phyloP scores from a whole-genome alignment of 768 basidiomycete species.

The Hydnomerulius pinastri region DNA sequence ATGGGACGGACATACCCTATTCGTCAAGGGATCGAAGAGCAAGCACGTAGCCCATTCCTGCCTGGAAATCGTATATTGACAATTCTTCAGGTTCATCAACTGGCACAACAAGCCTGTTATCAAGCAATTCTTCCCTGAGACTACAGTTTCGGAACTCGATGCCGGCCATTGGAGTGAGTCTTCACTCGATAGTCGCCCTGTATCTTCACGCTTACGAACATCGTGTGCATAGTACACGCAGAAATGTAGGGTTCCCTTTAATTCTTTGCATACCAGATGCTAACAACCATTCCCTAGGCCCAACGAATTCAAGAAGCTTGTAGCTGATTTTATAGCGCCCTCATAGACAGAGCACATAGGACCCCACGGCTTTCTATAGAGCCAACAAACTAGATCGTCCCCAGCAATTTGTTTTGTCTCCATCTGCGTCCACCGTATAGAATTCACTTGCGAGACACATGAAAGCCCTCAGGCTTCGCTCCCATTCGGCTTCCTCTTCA shows the following conservation, averaged over 20 bases:
- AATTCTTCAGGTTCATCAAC: slow-evolving; percentile 67
- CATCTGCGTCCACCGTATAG: too few relatives aligned
- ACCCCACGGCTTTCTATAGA: not conserved
- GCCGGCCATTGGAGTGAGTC: slow-evolving; percentile 85
- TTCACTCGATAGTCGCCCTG: not conserved
- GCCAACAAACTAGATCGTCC: not conserved
- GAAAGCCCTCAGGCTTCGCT: not conserved
- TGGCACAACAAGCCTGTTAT: slow-evolving; percentile 62
- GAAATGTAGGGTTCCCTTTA: slow-evolving; percentile 50
- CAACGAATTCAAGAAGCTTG: slow-evolving; percentile 53
- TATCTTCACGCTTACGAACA: slow-evolving; percentile 9
- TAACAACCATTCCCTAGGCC: slow-evolving; percentile 37
- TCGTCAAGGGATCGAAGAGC: slow-evolving; percentile 81
- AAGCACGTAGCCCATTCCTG: slow-evolving; percentile 42
- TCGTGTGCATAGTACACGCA: slow-evolving; percentile 66
- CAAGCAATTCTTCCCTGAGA: slow-evolving; percentile 71
- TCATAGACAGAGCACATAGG: slow-evolving; percentile 18
- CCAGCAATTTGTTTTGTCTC: too few relatives aligned
- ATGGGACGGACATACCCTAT: slow-evolving; percentile 64
- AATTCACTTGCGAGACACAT: not conserved
- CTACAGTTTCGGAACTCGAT: slow-evolving; percentile 62
- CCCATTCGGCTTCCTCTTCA: not conserved
- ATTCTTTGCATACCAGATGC: not conserved
- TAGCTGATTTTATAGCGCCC: slow-evolving; percentile 27
- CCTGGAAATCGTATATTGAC: slow-evolving; percentile 4